Evolutionary conservation across 1,284 basidiomycete genomes (phyloP).

Genomic region (Cystobasidium sp.): DNA sequence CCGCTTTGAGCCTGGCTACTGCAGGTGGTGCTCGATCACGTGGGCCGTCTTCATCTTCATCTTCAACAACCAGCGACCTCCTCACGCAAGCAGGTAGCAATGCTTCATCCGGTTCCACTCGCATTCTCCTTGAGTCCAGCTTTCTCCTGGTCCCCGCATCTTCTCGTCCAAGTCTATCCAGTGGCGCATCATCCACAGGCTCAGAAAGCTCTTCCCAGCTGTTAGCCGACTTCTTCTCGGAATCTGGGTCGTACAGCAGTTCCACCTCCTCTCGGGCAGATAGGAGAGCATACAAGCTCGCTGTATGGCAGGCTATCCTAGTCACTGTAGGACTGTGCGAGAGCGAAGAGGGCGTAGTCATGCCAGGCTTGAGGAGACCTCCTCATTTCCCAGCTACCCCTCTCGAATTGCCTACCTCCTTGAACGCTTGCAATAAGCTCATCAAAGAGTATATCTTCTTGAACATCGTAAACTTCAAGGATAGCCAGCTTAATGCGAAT

Average conservation of each 20-base stretch:
- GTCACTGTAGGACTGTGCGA: conserved; percentile 21
- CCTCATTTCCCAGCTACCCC: conserved; percentile 5
- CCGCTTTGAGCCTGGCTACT: conserved; percentile 1
- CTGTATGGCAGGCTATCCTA: conserved; percentile 32
- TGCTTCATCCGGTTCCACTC: background rate
- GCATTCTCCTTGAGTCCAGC: background rate
- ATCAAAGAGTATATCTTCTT: conserved; percentile 29
- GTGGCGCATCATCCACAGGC: conserved; percentile 3
- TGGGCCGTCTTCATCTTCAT: background rate
- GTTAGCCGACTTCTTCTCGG: conserved; percentile 13
- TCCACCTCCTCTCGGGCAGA: background rate
- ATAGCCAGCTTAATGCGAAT: conserved; percentile 3
- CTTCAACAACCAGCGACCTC: background rate
- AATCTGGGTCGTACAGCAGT: background rate
- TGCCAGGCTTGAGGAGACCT: conserved; percentile 7
- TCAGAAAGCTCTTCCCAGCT: conserved; percentile 17
- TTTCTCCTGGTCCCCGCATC: background rate
- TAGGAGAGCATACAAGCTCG: conserved; percentile 20
- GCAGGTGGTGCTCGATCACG: background rate
- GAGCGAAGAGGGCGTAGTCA: background rate
- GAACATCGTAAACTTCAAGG: conserved; percentile 32
- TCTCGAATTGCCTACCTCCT: conserved; percentile 17
- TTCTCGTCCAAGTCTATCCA: background rate
- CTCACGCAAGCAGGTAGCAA: background rate
- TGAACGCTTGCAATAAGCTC: conserved; percentile 20